phyloP scores from a whole-genome alignment of 2,329 filamentous ascomycete genomes.

The Cryphonectria carpinicola region DNA sequence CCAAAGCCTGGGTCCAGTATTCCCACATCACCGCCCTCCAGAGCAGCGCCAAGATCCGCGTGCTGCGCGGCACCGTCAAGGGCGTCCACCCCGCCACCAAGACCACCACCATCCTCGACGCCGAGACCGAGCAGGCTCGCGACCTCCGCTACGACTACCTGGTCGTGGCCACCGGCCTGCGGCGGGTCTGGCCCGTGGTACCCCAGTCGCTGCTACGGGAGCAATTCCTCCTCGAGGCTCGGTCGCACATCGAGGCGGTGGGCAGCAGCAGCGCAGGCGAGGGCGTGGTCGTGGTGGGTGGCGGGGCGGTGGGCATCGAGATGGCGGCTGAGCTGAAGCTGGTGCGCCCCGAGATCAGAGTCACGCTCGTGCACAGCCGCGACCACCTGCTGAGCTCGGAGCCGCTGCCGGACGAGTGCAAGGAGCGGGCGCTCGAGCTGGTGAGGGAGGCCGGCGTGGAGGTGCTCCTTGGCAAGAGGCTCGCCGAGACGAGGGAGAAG shows the following conservation, averaged over 20 bases:
- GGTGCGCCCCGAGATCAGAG: conserved; percentile 63
- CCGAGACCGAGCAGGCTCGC: conserved; percentile 46
- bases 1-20: conserved; percentile 73
- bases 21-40: conserved; percentile 69
- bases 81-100: conserved; percentile 63
- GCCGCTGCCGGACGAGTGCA: conserved; percentile 70
- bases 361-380: conserved; percentile 77
- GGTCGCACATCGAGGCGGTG: conserved; percentile 61
- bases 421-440: conserved; percentile 62
- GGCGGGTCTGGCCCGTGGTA: conserved; percentile 72
- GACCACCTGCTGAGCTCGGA: conserved; percentile 73
- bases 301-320: conserved; percentile 76
- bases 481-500: conserved; percentile 53
- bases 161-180: conserved; percentile 71
- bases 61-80: conserved; percentile 68
- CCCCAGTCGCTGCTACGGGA: conserved; percentile 67
- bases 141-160: conserved; percentile 71
- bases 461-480: conserved; percentile 63
- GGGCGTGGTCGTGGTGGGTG: conserved; percentile 75
- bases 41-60: conserved; percentile 58
- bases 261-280: conserved; percentile 45
- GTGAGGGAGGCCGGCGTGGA: conserved; percentile 67
- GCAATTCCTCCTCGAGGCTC: conserved; percentile 65
- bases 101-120: conserved; percentile 59
- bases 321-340: conserved; percentile 80